These are phyloP conservation scores for Monilinia fructicola DNA, from an alignment of 2,329 filamentous ascomycete genomes.

Conservation along the genomic window DNA sequence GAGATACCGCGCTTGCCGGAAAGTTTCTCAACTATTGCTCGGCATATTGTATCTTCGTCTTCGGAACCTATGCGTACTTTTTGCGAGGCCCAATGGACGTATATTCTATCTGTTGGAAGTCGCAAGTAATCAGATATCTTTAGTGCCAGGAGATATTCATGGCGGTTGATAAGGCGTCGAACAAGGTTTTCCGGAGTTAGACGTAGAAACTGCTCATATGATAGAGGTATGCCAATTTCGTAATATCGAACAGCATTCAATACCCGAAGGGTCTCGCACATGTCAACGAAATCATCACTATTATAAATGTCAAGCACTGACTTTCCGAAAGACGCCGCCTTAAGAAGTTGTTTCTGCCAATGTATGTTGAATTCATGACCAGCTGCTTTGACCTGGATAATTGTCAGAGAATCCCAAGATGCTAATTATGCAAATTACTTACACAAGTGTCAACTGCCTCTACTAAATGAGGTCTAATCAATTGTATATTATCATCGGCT, in stretches of 20 bases:
- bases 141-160: conserved; percentile 87
- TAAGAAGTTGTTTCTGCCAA: conserved; percentile 95
- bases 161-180: conserved; percentile 78
- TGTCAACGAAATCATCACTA: conserved; percentile 97
- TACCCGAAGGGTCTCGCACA: conserved; percentile 91
- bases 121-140: conserved; percentile 85
- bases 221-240: conserved; percentile 83
- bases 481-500: conserved; percentile 94
- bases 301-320: conserved; percentile 96
- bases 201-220: conserved; percentile 90
- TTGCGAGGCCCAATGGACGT: conserved; percentile 94
- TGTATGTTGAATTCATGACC: conserved; percentile 86
- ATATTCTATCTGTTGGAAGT: conserved; percentile 83
- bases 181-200: conserved; percentile 89
- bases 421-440: conserved; percentile 20
- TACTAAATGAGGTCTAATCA: conserved; percentile 82
- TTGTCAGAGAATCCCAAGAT: conserved; percentile 27
- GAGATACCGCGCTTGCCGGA: conserved; percentile 89
- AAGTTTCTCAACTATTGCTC: conserved; percentile 80
- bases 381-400: conserved; percentile 67
- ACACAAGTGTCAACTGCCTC: conserved; percentile 90
- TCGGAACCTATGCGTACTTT: conserved; percentile 85
- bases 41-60: conserved; percentile 85
- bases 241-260: conserved; percentile 91
- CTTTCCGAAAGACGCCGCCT: conserved; percentile 95